A percentile compares a stretch with the other conserved stretches of the same genome.
These are phyloP conservation scores for Amanita jacksonii DNA, from an alignment of 768 basidiomycete genomes.

Conservation along the genomic window DNA sequence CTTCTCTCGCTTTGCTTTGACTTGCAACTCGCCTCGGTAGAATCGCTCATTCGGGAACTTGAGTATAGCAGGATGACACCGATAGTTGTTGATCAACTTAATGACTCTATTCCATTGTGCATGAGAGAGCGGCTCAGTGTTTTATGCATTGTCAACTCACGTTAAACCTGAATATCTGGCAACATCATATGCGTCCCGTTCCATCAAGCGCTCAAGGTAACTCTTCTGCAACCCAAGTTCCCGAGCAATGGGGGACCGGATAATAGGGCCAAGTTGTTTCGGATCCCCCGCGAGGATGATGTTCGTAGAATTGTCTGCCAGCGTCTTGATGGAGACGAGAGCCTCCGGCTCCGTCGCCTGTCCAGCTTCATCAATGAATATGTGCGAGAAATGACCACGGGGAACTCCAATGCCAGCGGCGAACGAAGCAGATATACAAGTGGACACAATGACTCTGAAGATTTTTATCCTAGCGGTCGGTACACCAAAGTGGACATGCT, in stretches of 20 bases:
- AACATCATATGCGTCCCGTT: conserved; percentile 14
- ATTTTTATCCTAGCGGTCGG: conserved; percentile 1
- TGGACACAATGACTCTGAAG: conserved; percentile 8
- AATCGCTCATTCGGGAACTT: conserved; percentile 53
- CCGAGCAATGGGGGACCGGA: conserved; percentile 28
- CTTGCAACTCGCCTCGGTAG: conserved; percentile 43
- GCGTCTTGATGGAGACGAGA: conserved; percentile 22
- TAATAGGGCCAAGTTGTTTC: conserved; percentile 37
- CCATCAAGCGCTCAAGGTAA: conserved; percentile 31
- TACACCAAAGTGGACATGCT: not conserved
- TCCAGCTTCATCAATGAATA: conserved; percentile 9
- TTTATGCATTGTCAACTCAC: not conserved
- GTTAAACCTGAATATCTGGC: not conserved
- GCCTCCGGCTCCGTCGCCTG: conserved; percentile 7
- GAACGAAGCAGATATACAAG: conserved; percentile 9
- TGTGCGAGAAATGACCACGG: conserved; percentile 7
- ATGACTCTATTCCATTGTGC: conserved; percentile 37
- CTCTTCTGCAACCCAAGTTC: conserved; percentile 28
- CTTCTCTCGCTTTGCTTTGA: conserved; percentile 31
- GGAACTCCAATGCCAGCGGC: conserved; percentile 10
- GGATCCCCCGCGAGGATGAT: conserved; percentile 37
- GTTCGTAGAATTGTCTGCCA: conserved; percentile 24
- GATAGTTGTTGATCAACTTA: conserved; percentile 55
- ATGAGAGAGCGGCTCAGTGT: not conserved
- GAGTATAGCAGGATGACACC: conserved; percentile 53